These are phyloP conservation scores for Sanghuangporus sanghuang DNA, from an alignment of 1,284 basidiomycete genomes.

Conservation along the genomic window DNA sequence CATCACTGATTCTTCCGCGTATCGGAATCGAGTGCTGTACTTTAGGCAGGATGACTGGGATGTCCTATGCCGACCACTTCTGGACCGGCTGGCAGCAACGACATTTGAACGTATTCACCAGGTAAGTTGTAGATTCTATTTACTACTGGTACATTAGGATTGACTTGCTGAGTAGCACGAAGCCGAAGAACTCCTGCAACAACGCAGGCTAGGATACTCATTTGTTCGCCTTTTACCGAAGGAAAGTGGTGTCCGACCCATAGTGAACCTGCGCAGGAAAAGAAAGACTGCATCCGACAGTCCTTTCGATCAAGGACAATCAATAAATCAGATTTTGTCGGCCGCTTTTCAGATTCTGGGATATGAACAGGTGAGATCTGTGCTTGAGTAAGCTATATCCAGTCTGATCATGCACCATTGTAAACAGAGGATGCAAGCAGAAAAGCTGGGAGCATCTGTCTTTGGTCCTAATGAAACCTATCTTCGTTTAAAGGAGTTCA, in stretches of 20 bases:
- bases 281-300: constrained; percentile 31
- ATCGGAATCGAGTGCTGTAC: constrained; percentile 84
- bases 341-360: constrained; percentile 80
- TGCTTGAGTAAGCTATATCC: constrained; percentile 7
- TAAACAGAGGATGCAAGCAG: constrained; percentile 54
- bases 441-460: constrained; percentile 73
- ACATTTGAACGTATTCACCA: constrained; percentile 62
- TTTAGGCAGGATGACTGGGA: constrained; percentile 95
- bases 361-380: constrained; percentile 67
- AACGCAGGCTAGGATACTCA: constrained; percentile 75
- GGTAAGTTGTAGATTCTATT: constrained; percentile 29
- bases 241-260: constrained; percentile 90
- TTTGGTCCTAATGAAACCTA: constrained; percentile 85
- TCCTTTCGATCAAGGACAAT: constrained; percentile 33
- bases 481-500: constrained; percentile 65
- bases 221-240: constrained; percentile 91
- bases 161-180: constrained; percentile 41
- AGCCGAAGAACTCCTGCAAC: constrained; percentile 57
- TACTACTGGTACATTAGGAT: background rate
- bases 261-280: constrained; percentile 84
- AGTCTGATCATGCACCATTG: background rate
- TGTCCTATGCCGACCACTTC: constrained; percentile 74
- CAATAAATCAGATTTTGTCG: constrained; percentile 85
- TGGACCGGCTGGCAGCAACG: constrained; percentile 62
- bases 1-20: constrained; percentile 87